Conservation (phyloP, 306 rosid genomes). For the Rubus parviflorus region DNA sequence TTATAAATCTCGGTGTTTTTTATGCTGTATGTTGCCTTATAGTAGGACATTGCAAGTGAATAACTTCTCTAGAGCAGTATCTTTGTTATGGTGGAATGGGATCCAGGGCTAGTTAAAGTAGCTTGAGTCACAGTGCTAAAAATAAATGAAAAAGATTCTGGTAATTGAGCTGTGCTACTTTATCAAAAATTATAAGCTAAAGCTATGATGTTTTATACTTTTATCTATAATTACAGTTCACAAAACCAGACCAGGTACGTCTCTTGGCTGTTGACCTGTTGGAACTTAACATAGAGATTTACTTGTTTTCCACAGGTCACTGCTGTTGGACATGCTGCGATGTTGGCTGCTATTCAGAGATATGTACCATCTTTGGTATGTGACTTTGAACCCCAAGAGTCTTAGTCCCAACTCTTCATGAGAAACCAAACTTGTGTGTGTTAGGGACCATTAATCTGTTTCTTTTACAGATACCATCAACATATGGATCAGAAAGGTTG, state of each 20-base stretch:
- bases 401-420: conserved; percentile 9
- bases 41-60: background rate
- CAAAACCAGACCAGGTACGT: background rate
- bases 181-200: background rate
- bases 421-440: background rate
- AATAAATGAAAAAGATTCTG: background rate
- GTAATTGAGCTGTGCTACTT: background rate
- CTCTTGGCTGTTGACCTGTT: conserved; percentile 20
- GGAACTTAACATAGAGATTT: conserved; percentile 18
- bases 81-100: background rate
- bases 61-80: background rate
- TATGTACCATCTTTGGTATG: conserved; percentile 89
- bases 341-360: conserved; percentile 98
- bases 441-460: conserved; percentile 5
- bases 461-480: conserved; percentile 81
- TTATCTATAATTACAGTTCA: background rate
- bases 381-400: conserved; percentile 13
- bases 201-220: background rate
- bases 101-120: background rate
- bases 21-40: background rate
- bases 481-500: conserved; percentile 94
- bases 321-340: conserved; percentile 98
- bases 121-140: background rate
- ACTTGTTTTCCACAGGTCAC: conserved; percentile 67
- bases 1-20: background rate